phyloP scores from a whole-genome alignment of 805 yeast genomes.

The Pichia eremophila region DNA sequence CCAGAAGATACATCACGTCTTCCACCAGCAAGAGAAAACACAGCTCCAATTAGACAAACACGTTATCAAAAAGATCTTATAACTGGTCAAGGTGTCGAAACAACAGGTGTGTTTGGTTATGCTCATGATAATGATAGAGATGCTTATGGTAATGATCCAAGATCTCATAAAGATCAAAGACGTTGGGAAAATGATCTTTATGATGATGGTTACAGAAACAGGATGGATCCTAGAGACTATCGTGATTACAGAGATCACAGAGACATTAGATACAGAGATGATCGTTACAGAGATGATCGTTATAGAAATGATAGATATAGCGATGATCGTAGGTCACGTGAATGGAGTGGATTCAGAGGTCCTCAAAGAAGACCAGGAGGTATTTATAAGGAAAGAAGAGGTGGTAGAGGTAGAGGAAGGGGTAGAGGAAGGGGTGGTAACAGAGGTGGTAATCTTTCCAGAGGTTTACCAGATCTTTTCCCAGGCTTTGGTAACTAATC shows the following conservation, averaged over 20 bases:
- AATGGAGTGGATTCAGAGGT: neutral
- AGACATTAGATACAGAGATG: neutral
- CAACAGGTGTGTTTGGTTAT: slow-evolving; percentile 31
- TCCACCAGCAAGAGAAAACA: slow-evolving; percentile 13
- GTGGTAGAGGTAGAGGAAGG: slow-evolving; percentile 5
- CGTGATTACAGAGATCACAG: neutral
- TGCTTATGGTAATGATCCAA: neutral
- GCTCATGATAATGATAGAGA: slow-evolving; percentile 24
- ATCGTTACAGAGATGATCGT: neutral
- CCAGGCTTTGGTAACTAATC: neutral
- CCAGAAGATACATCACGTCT: slow-evolving; percentile 38
- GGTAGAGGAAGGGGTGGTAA: neutral
- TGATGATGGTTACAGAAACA: neutral
- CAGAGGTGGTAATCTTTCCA: neutral
- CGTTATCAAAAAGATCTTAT: slow-evolving; percentile 24
- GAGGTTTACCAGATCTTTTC: neutral
- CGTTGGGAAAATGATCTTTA: neutral
- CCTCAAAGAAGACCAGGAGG: slow-evolving; percentile 6
- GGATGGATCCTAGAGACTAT: neutral
- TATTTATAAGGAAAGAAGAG: slow-evolving; percentile 5
- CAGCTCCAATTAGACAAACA: neutral
- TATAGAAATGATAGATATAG: too few species aligned
- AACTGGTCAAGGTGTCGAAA: slow-evolving; percentile 25
- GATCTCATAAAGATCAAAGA: slow-evolving; percentile 1
- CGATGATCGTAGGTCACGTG: neutral